Conservation (phyloP, 2,329 filamentous ascomycete species). For the Diaporthe sp. region DNA sequence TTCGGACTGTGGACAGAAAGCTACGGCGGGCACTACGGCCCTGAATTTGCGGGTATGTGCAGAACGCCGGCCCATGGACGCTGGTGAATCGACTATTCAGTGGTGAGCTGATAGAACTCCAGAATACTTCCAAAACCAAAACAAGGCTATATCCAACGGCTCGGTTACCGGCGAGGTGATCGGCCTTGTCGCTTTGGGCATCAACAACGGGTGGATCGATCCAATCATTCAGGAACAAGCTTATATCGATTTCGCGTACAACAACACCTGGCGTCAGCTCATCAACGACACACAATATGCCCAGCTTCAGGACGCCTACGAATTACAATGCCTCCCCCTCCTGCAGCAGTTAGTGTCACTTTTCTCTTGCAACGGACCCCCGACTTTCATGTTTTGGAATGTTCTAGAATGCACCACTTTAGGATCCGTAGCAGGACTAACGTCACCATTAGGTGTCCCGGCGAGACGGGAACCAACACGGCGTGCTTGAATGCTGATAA, state of each 20-base stretch:
- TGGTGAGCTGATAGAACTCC: neutral
- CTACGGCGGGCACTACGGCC: constrained; percentile 48
- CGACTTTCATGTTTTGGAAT: no score
- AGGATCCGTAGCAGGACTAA: no score
- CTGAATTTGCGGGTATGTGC: constrained; percentile 38
- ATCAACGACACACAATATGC: constrained; percentile 48
- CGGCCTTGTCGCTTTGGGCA: constrained; percentile 45
- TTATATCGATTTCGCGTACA: constrained; percentile 44
- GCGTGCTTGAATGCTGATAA: constrained; percentile 47
- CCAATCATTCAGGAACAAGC: constrained; percentile 40
- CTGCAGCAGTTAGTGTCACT: no score
- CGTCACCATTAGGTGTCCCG: constrained; percentile 50
- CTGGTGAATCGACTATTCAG: neutral
- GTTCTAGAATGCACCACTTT: no score
- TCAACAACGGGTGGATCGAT: constrained; percentile 47
- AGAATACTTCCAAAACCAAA: constrained; percentile 30
- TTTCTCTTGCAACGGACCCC: no score
- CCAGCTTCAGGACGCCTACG: constrained; percentile 46
- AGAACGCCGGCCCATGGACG: neutral
- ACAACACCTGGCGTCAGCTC: constrained; percentile 51
- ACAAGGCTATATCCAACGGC: constrained; percentile 23
- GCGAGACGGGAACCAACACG: constrained; percentile 40
- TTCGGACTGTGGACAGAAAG: constrained; percentile 45
- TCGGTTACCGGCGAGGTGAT: constrained; percentile 43
- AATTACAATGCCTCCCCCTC: constrained; percentile 48